Evolutionary conservation across 306 rosid species (phyloP), one percentile per base, ranked within the genome.

Genomic region (Oemleria cerasiformis): DNA sequence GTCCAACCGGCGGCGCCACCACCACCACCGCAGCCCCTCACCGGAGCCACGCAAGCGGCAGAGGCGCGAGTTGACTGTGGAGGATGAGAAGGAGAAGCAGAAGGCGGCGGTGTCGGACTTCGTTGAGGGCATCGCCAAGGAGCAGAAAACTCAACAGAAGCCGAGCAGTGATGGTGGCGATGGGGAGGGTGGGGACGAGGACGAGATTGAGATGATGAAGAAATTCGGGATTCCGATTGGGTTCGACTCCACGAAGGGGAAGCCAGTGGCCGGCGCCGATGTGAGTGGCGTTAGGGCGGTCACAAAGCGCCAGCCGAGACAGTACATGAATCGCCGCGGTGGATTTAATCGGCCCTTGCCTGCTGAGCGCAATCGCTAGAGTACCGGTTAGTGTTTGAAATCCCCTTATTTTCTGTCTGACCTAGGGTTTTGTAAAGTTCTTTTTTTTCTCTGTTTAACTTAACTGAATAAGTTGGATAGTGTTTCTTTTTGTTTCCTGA

Each of bases 341-440:
- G 99, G 99, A 0, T 94, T 94, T 67, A 94, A 94, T 73, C 92
- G 96, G n/a, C 97, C 99, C 8, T 85, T 94, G 84, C 99, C 99
- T 13, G 96, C 96, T 36, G 97, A 91, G 90, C 88, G 82, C 72
- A 91, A 82, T 76, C 96, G 97, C 64, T 94, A 77, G 85, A 56
- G 0, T 76, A 19, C 53, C 57, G 75, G 97, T 82, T 42, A 36
- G 73, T 63, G 62, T 84, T 78, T 63, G 3, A 9, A 50, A 58
- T 30, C 63, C 57, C 20, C 11, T 67, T 40, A 1, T 38, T 1
- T 64, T 1, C 62, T 21, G 34, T 19, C 58, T 66, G 3, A 3
- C 15, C 60, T 58, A 34, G 56, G 62, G 44, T 67, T 68, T 67
- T 14, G 15, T 14, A 40, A 40, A 20, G 51, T 56, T 36, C 20